Conservation (phyloP, 73 alveolate species). For the Stentor coeruleus region DNA sequence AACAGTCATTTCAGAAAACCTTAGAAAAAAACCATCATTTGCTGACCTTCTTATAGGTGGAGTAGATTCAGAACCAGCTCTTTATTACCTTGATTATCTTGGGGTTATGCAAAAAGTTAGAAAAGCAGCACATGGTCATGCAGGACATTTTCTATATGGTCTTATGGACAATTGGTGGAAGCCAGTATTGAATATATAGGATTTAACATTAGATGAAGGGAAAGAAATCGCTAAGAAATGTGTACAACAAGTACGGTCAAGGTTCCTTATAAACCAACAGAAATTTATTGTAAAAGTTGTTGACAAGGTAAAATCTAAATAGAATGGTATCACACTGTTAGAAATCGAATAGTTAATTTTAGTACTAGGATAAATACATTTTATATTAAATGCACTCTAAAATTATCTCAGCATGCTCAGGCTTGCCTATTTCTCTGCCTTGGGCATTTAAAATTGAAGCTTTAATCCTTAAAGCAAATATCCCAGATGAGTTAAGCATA, state of each 20-base stretch:
- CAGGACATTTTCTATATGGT: conserved; percentile 82
- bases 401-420: background rate
- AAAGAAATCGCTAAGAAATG: conserved; percentile 74
- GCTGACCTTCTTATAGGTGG: conserved; percentile 87
- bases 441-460: background rate
- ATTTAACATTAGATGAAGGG: conserved; percentile 85
- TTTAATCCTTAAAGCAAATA: background rate
- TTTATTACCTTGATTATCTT: conserved; percentile 92
- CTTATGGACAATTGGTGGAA: conserved; percentile 82
- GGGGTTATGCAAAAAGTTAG: conserved; percentile 81
- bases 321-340: conserved; percentile 76
- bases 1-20: conserved; percentile 63
- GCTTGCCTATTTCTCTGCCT: conserved; percentile 15
- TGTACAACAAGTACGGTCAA: conserved; percentile 71
- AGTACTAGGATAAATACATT: no score
- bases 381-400: conserved; percentile 18
- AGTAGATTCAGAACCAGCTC: conserved; percentile 68
- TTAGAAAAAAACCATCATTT: conserved; percentile 84
- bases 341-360: background rate
- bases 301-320: conserved; percentile 36
- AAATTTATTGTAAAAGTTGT: conserved; percentile 77
- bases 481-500: background rate
- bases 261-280: conserved; percentile 80
- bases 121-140: conserved; percentile 96
- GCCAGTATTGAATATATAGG: conserved; percentile 48